These are phyloP conservation scores for Hygrophorus pudorinus DNA, from an alignment of 768 basidiomycete species.

Conservation along the genomic window DNA sequence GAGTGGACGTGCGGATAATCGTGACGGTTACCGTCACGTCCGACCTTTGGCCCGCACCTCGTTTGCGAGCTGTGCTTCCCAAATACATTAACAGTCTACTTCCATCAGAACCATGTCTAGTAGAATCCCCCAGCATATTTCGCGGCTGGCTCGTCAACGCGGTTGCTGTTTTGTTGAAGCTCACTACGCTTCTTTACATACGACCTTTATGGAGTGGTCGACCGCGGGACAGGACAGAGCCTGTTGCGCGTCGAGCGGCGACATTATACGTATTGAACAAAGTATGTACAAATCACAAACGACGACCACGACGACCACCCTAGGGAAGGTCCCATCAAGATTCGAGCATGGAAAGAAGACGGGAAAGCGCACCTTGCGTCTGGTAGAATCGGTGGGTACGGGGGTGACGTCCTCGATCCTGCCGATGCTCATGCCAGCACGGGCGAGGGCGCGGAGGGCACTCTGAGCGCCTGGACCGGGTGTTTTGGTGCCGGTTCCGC, in stretches of 20 bases:
- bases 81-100: too few relatives aligned
- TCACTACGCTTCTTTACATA: too few relatives aligned
- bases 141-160: too few relatives aligned
- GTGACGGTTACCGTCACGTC: too few relatives aligned
- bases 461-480: constrained; percentile 98
- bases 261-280: constrained; percentile 45
- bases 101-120: too few relatives aligned
- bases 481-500: constrained; percentile 97
- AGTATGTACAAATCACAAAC: constrained; percentile 50
- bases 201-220: constrained; percentile 40
- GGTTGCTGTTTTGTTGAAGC: too few relatives aligned
- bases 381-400: constrained; percentile 92
- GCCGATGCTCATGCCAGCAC: constrained; percentile 96
- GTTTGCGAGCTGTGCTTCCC: too few relatives aligned
- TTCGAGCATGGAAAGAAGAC: not conserved
- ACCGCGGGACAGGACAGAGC: constrained; percentile 74
- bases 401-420: constrained; percentile 98
- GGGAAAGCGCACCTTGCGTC: constrained; percentile 68
- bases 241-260: constrained; percentile 86
- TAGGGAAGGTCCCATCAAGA: too few relatives aligned
- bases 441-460: constrained; percentile 94
- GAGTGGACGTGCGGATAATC: too few relatives aligned
- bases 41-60: too few relatives aligned
- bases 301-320: constrained; percentile 99
- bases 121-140: too few relatives aligned